phyloP scores from a whole-genome alignment of 805 yeast genomes.

The Candida schatavii region DNA sequence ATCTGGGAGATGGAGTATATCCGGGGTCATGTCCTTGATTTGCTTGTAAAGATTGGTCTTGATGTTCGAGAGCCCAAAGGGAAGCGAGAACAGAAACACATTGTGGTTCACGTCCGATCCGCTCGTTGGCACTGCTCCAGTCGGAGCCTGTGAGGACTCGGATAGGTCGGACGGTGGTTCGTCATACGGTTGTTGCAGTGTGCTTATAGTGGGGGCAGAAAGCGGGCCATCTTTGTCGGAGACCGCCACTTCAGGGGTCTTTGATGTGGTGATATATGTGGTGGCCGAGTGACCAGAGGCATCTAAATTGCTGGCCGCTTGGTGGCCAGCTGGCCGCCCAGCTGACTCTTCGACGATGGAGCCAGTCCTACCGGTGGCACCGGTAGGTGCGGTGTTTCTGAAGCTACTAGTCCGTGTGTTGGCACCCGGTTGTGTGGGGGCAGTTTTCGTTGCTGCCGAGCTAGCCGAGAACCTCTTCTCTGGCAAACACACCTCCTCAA shows the following conservation, averaged over 20 bases:
- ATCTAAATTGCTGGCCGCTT: neutral
- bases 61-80: conserved; percentile 45
- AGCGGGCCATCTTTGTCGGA: neutral
- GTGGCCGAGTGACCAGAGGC: conserved; percentile 6
- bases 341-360: conserved; percentile 6
- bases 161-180: too few species aligned
- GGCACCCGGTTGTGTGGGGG: neutral
- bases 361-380: conserved; percentile 5
- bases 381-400: neutral
- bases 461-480: neutral
- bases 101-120: conserved; percentile 21
- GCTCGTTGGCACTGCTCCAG: neutral
- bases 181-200: conserved; percentile 9
- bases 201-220: too few species aligned
- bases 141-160: conserved; percentile 4
- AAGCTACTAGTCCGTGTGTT: conserved; percentile 4
- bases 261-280: neutral
- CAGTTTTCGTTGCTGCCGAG: neutral
- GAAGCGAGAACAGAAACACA: conserved; percentile 57
- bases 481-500: conserved; percentile 12
- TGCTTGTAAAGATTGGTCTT: conserved; percentile 26
- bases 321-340: neutral
- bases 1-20: conserved; percentile 22
- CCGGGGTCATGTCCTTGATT: conserved; percentile 20
- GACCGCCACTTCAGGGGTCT: neutral